Conservation (phyloP, 768 basidiomycete genomes). For the Sporobolomyces phaffii region DNA sequence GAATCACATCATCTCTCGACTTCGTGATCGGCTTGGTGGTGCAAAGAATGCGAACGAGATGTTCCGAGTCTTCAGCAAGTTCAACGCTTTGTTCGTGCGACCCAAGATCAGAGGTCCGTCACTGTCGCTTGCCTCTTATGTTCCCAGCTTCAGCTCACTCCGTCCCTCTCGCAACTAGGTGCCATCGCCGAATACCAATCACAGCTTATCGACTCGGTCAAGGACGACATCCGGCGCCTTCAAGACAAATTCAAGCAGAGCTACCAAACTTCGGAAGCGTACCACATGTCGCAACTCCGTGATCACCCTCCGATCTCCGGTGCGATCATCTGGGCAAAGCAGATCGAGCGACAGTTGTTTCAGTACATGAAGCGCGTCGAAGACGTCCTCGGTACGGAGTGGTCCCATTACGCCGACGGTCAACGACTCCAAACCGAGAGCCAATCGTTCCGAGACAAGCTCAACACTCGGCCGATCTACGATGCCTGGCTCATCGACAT, state of each 20-base stretch:
- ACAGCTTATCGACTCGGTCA: slow-evolving; percentile 95
- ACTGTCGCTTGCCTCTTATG: background rate
- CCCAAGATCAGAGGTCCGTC: slow-evolving; percentile 64
- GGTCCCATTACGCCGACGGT: slow-evolving; percentile 99
- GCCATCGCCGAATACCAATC: slow-evolving; percentile 99
- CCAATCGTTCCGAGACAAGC: slow-evolving; percentile 85
- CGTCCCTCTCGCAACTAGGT: slow-evolving; percentile 49
- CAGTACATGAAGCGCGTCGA: slow-evolving; percentile 99
- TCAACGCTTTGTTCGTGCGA: slow-evolving; percentile 91
- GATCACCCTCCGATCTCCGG: slow-evolving; percentile 97
- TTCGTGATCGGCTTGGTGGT: slow-evolving; percentile 85
- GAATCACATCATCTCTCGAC: slow-evolving; percentile 91
- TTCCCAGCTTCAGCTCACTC: background rate
- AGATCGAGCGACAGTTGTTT: slow-evolving; percentile 90
- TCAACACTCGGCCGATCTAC: slow-evolving; percentile 86
- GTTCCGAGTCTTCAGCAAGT: slow-evolving; percentile 98
- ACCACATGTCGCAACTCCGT: slow-evolving; percentile 95
- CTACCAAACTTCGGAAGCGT: slow-evolving; percentile 76
- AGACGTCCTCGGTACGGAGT: slow-evolving; percentile 91
- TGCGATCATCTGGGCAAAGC: slow-evolving; percentile 97
- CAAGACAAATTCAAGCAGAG: slow-evolving; percentile 98
- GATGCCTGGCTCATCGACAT: slow-evolving; percentile 97
- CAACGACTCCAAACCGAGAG: slow-evolving; percentile 92
- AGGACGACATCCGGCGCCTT: slow-evolving; percentile 90
- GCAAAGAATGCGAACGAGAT: slow-evolving; percentile 98